Evolutionary conservation across 2,329 filamentous ascomycete genomes (phyloP), one percentile per base, ranked within the genome.

Genomic region (Nannizzia gypsea): DNA sequence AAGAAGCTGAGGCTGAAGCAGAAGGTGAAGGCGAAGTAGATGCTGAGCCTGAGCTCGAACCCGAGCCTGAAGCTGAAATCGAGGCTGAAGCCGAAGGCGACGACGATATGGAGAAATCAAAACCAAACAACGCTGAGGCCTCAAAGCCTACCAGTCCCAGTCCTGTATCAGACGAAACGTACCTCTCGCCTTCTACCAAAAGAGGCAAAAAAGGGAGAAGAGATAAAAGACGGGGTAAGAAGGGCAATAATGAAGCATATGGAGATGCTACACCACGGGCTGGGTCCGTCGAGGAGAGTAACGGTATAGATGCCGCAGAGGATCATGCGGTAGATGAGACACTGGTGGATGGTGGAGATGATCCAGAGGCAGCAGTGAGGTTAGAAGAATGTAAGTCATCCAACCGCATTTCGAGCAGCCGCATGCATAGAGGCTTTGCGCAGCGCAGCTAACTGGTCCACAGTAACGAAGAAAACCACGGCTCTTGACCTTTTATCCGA

Each of bases 401-500:
- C n/a, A 40, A 15, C 40, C 31, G n/a, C n/a, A n/a, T n/a, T 36
- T 36, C 13, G 31, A 36, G 2, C 31, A 11, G 31, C 11, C 62
- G 8, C 26, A 36, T 57, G 8, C 26, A 36, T 57, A 22, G 15
- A 22, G 57, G 31, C 24, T 26, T 13, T n/a, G 58, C 44, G 20
- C 15, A 46, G 13, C 48, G 8, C 5, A 31, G 22, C 48, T 42
- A 34, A 54, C 61, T 61, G 34, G 59, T 34, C 36, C 42, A 40
- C 67, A 92, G 89, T 88, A 64, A 83, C 88, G 67, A 85, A 84
- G 69, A 93, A 92, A 75, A 85, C 85, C 68, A 82, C 83, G 36
- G 91, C 91, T 0, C 86, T 91, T 69, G 88, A 90, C 60, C 84
- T 90, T 65, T 81, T 96, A 66, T 80, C 83, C 17, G 82, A 83